Evolutionary conservation across 2,329 filamentous ascomycete genomes (phyloP), one percentile per base, ranked within the genome.

Genomic region (Cadophora gregata): DNA sequence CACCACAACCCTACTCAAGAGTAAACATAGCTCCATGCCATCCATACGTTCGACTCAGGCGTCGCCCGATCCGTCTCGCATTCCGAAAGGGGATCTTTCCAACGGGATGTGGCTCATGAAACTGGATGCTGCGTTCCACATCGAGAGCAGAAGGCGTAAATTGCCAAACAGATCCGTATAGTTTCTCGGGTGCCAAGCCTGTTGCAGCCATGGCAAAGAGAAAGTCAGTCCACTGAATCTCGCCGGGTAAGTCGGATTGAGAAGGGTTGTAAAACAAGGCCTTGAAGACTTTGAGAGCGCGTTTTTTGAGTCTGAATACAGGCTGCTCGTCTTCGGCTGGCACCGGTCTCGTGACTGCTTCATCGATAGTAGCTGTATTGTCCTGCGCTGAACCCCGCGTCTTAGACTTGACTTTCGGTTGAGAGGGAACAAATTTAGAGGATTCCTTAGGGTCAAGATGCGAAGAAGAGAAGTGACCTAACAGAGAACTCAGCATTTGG

Each of bases 161-260:
- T 12, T 87, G 83, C 87, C 87, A 90, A 0, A 83, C 83, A 0
- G 84, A 88, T 0, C 86, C 85, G 66, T 88, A 87, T 0, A 88
- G 78, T 75, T 90, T 88, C 75, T 86, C 77, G 0, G 80, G 80
- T 0, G 71, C 67, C 62, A 89, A 88, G 0, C 85, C 86, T 0
- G 79, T 78, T 0, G 78, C 77, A 0, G 71, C 68, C 81, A 88
- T 83, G 0, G 85, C 84, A 65, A 82, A 80, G 3, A 87, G 71
- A 66, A 87, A 84, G 60, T 87, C 84, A 2, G 69, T 75, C 86
- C 85, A 88, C 0, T 79, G 38, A 0, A 88, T 69, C 70, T 87
- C 85, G 3, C 82, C 82, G 0, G 81, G 80, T 0, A 78, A 76
- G 0, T 81, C 76, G 0, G 71, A 77, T 0, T 67, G 63, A 1